A percentile compares a stretch with the other conserved stretches of the same genome.
Conservation (phyloP, 1,139 yeast species). For the Nakaseomyces sp. region DNA sequence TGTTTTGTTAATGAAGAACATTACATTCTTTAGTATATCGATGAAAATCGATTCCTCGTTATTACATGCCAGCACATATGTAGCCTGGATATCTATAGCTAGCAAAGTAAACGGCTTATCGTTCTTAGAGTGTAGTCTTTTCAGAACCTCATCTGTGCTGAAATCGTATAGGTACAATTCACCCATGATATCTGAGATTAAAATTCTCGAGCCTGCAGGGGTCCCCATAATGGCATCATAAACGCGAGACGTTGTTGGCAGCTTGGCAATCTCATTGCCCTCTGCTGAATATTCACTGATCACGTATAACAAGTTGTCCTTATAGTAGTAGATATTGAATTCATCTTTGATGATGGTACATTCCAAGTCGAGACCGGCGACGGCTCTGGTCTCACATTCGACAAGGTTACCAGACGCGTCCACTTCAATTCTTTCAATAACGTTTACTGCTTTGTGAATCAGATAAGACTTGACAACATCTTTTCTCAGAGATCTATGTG, state of each 20-base stretch:
- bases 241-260: not conserved
- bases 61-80: not conserved
- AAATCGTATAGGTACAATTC: not conserved
- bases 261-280: not conserved
- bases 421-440: not conserved
- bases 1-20: not conserved
- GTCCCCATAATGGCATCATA: constrained; percentile 2
- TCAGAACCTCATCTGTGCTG: not conserved
- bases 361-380: not conserved
- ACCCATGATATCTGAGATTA: not conserved
- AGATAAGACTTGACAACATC: not conserved
- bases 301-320: not conserved
- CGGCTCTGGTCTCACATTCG: not conserved
- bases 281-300: not conserved
- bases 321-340: not conserved
- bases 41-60: not conserved
- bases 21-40: not conserved
- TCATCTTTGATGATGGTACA: not conserved
- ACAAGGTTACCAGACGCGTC: not conserved
- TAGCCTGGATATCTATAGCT: not conserved
- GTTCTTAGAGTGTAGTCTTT: not conserved
- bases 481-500: not conserved
- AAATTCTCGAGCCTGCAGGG: not conserved
- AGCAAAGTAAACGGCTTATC: not conserved
- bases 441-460: not conserved